A percentile compares a stretch with the other conserved stretches of the same genome.
phyloP scores from a whole-genome alignment of 108 stramenopile species.

The Thalassiosira profunda region DNA sequence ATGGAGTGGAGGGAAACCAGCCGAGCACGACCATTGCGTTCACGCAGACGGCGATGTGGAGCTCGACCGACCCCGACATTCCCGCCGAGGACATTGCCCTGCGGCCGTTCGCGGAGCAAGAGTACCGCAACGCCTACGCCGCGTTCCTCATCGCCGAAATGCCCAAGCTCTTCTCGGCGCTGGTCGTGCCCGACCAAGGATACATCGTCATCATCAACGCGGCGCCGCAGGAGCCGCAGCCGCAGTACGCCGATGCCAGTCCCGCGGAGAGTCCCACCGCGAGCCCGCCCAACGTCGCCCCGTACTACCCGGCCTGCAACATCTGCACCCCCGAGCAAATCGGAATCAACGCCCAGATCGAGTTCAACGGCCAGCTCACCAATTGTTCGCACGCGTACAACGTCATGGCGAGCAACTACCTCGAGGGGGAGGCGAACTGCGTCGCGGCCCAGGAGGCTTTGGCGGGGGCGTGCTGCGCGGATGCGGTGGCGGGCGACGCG shows the following conservation, averaged over 20 bases:
- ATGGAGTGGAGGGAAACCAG: slow-evolving; percentile 2
- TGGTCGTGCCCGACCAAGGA: neutral
- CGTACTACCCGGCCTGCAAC: slow-evolving; percentile 4
- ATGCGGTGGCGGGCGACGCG: neutral
- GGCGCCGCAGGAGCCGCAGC: neutral
- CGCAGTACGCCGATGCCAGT: neutral
- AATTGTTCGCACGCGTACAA: slow-evolving; percentile 13
- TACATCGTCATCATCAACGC: neutral
- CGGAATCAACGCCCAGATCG: slow-evolving; percentile 3
- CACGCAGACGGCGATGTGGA: neutral
- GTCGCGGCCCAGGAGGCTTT: slow-evolving; percentile 14
- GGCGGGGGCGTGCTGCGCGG: slow-evolving; percentile 2
- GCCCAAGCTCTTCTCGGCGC: neutral
- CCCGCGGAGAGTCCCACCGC: neutral
- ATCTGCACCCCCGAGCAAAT: slow-evolving; percentile 5
- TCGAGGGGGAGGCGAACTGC: slow-evolving; percentile 2
- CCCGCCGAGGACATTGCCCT: neutral
- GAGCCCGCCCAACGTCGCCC: neutral
- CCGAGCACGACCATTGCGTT: neutral
- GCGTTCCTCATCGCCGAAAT: neutral
- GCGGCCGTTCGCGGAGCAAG: neutral
- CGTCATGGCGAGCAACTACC: slow-evolving; percentile 12
- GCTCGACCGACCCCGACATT: neutral
- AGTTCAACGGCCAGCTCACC: slow-evolving; percentile 8
- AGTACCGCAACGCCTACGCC: slow-evolving; percentile 2